Evolutionary conservation across 2,329 filamentous ascomycete species (phyloP).

Genomic region (Venturia asperata): DNA sequence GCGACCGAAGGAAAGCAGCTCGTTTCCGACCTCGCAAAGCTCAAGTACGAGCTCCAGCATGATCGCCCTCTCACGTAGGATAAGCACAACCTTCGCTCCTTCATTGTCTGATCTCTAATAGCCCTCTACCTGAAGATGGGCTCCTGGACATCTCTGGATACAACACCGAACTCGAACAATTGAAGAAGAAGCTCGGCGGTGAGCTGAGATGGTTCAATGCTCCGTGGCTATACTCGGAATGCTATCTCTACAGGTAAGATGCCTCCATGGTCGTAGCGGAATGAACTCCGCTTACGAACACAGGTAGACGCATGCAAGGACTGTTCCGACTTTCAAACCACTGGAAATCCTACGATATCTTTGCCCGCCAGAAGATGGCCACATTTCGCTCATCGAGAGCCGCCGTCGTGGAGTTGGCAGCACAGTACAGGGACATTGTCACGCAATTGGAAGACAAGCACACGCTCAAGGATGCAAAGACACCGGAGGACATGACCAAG

Average conservation of each 20-base stretch:
- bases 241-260: constrained; percentile 77
- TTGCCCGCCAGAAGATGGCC: constrained; percentile 79
- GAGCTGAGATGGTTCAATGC: constrained; percentile 73
- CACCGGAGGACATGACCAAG: constrained; percentile 50
- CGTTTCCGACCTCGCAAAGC: constrained; percentile 64
- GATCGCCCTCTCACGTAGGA: constrained; percentile 68
- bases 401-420: constrained; percentile 73
- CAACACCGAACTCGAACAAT: constrained; percentile 73
- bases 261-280: background rate
- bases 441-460: constrained; percentile 55
- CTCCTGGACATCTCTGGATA: constrained; percentile 68
- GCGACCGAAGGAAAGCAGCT: constrained; percentile 78
- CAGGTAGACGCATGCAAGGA: constrained; percentile 65
- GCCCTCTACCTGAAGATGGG: constrained; percentile 70
- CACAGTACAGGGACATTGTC: constrained; percentile 69
- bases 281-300: constrained; percentile 22
- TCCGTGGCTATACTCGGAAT: constrained; percentile 87
- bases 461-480: constrained; percentile 36
- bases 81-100: constrained; percentile 7
- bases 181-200: constrained; percentile 41
- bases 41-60: constrained; percentile 96
- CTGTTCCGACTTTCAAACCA: constrained; percentile 68
- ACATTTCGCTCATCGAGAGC: constrained; percentile 89
- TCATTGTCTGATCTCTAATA: constrained; percentile 29
- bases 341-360: constrained; percentile 89